phyloP scores from a whole-genome alignment of 805 yeast genomes.

The Cyberlindnera euphorbiae region DNA sequence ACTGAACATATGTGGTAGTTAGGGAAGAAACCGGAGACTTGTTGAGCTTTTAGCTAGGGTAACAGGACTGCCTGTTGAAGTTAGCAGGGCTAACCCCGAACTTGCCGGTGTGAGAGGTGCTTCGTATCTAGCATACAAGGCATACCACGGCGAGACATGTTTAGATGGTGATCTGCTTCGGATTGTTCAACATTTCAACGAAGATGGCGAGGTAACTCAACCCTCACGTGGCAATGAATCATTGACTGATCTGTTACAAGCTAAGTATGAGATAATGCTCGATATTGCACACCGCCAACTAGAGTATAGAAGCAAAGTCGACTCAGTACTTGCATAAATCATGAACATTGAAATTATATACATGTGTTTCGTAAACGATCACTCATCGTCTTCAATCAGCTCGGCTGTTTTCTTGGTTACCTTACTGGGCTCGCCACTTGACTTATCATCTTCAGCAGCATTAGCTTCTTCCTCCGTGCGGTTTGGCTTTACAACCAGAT shows the following conservation, averaged over 20 bases:
- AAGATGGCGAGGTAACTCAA: background rate
- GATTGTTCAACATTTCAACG: constrained; percentile 11
- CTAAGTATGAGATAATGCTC: constrained; percentile 24
- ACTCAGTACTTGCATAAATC: constrained; percentile 1
- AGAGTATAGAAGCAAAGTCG: constrained; percentile 26
- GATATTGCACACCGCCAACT: constrained; percentile 34
- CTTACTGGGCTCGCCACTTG: background rate
- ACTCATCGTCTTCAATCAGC: constrained; percentile 12
- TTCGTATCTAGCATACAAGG: constrained; percentile 19
- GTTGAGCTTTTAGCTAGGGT: constrained; percentile 29
- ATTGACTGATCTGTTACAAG: constrained; percentile 19
- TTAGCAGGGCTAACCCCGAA: constrained; percentile 16
- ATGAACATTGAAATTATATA: too few relatives aligned
- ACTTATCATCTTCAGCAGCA: constrained; percentile 4
- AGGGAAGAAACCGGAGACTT: constrained; percentile 42
- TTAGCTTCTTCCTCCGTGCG: constrained; percentile 33
- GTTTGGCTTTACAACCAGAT: constrained; percentile 42
- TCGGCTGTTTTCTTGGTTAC: constrained; percentile 8
- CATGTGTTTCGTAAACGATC: background rate
- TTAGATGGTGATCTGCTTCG: constrained; percentile 4
- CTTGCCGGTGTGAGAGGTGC: constrained; percentile 29
- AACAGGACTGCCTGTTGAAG: constrained; percentile 21
- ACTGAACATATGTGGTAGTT: constrained; percentile 49
- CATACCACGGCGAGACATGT: background rate
- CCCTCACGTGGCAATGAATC: constrained; percentile 2